Conservation (phyloP, 768 basidiomycete genomes). For the Termitomyces sp. region DNA sequence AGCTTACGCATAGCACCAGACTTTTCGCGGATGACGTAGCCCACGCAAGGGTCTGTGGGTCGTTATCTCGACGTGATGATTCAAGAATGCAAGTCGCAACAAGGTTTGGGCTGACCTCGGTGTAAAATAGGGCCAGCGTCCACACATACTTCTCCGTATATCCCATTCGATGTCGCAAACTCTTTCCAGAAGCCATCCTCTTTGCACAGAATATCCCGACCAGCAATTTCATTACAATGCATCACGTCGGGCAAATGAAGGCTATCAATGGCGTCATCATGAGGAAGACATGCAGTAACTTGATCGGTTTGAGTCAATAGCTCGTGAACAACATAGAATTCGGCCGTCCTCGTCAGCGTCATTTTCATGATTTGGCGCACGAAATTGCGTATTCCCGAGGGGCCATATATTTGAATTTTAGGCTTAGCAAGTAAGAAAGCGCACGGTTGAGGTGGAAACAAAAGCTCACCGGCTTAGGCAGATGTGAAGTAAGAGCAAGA, state of each 20-base stretch:
- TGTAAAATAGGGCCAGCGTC: conserved; percentile 76
- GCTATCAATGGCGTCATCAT: conserved; percentile 13
- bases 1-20: conserved; percentile 49
- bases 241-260: conserved; percentile 30
- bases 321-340: conserved; percentile 75
- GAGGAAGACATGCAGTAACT: conserved; percentile 43
- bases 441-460: neutral
- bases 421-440: conserved; percentile 27
- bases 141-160: conserved; percentile 41
- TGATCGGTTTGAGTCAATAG: conserved; percentile 53
- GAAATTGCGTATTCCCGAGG: conserved; percentile 70
- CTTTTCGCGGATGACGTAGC: conserved; percentile 69
- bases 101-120: conserved; percentile 46
- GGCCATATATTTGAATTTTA: conserved; percentile 71
- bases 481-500: conserved; percentile 5
- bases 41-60: conserved; percentile 65
- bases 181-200: conserved; percentile 62
- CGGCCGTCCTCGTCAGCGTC: conserved; percentile 55
- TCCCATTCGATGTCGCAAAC: conserved; percentile 36
- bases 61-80: neutral
- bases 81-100: neutral
- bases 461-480: conserved; percentile 14
- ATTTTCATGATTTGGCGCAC: conserved; percentile 65
- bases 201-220: conserved; percentile 50
- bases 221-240: conserved; percentile 61